These are phyloP conservation scores for Colletotrichum sp. DNA, from an alignment of 2,329 filamentous ascomycete genomes.

Conservation along the genomic window DNA sequence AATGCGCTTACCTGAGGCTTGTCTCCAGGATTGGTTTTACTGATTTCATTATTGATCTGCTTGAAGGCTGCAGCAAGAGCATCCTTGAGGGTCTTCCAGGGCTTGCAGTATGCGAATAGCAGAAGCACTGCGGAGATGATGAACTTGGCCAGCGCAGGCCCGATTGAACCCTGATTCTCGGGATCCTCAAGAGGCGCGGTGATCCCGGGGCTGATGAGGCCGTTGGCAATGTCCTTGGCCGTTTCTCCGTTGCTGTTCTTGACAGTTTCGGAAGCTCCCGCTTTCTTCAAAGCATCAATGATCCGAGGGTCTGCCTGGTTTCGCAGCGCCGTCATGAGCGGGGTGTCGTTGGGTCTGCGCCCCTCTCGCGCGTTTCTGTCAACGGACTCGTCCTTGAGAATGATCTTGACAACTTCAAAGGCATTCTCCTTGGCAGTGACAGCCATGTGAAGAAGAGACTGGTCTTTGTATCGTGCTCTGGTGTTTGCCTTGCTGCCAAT, in stretches of 20 bases:
- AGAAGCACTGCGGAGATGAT: background rate
- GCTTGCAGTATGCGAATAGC: background rate
- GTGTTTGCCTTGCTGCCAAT: background rate
- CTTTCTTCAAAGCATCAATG: background rate
- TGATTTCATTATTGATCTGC: background rate
- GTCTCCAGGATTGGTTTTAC: background rate
- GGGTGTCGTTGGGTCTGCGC: background rate
- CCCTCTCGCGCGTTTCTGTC: background rate
- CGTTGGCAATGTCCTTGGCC: background rate
- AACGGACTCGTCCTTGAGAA: background rate
- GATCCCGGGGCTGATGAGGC: background rate
- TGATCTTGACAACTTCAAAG: background rate
- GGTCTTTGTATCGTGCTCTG: background rate
- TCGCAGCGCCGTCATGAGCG: background rate
- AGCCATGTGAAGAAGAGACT: background rate
- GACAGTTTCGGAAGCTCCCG: background rate
- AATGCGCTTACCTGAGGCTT: background rate
- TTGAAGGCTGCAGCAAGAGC: background rate
- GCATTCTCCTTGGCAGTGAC: background rate
- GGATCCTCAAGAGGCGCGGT: background rate
- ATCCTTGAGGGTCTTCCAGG: background rate
- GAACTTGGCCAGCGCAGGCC: background rate
- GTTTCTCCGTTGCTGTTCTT: background rate
- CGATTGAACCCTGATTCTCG: background rate
- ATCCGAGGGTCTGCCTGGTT: background rate